Conservation (phyloP, 1,139 yeast genomes). For the Magnusiomyces suaveolens region DNA sequence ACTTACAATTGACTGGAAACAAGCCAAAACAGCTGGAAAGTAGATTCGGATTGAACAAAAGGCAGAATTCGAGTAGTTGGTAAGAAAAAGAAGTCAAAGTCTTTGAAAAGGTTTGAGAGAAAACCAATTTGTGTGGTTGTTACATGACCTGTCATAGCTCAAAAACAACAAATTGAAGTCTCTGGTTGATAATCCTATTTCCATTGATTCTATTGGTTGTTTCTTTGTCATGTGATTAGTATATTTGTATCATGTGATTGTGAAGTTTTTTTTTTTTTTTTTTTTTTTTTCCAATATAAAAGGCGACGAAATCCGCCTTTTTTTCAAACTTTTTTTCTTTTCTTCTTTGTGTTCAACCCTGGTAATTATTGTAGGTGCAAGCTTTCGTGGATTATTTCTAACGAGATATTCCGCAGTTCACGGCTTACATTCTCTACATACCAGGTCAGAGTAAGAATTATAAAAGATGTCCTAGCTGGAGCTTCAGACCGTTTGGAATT, state of each 20-base stretch:
- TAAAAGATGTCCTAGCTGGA: conserved; percentile 1
- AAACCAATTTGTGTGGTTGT: not conserved
- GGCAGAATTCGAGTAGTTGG: not conserved
- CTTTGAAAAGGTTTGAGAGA: not conserved
- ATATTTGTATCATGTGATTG: not conserved
- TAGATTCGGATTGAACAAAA: not conserved
- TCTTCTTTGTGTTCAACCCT: conserved; percentile 1
- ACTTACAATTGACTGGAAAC: not conserved
- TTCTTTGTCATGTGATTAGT: not conserved
- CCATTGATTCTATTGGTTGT: not conserved
- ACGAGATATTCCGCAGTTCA: not conserved
- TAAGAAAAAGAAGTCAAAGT: not conserved
- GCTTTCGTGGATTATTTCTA: not conserved
- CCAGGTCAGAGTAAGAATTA: not conserved
- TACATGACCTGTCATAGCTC: not conserved
- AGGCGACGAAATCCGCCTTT: not conserved
- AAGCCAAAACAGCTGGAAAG: not conserved
- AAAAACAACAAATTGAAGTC: not conserved
- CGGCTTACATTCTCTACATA: not conserved
- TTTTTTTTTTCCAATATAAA: not conserved
- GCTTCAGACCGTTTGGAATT: conserved; percentile 2
- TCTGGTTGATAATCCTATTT: not conserved
- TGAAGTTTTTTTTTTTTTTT: not conserved
- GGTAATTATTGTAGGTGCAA: not conserved
- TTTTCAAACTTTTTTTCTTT: not conserved